Evolutionary conservation across 2,329 filamentous ascomycete genomes (phyloP), one percentile per base, ranked within the genome.

Genomic region (Meredithiella fracta): DNA sequence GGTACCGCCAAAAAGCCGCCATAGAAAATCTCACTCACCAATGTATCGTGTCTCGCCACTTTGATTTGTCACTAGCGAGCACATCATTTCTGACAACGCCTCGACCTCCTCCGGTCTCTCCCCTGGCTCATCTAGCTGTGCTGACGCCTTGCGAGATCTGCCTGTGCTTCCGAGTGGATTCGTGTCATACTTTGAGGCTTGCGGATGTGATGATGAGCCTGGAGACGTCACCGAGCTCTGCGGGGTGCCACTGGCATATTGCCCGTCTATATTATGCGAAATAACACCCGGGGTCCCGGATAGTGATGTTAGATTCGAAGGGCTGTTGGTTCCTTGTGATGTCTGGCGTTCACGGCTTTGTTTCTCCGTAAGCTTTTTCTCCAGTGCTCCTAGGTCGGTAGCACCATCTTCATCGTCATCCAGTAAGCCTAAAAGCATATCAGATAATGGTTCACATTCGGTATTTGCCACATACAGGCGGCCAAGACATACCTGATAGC

Each of bases 31-130:
- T 49, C 40, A 61, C 76, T 54, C 75, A 90, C 88, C 92, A 62
- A 97, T 94, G 66, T 95, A 98, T 68, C 92, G 78, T 6, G 91
- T 96, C 72, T 98, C 92, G 55, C 92, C 92, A 60, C 81, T 85
- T 63, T 91, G 89, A 65, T 95, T 97, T 1, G 91, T 97, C 29
- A 98, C 90, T 31, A 98, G 72, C 2, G 90, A 96, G 68, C 91
- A 97, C 92, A 98, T 97, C 85, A 96, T 92, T 70, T 98, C 92
- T 1, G 91, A 95, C 57, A 98, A 70, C 1, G 82, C 83, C 66
- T 94, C 90, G 1, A 94, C 86, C 63, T 94, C 85, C 61, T 80
- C 51, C 1, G 40, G 77, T 14, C 71, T 72, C 61, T 71, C 73
- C 54, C 73, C 76, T 42, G 53, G 59, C 26, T 57, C 53, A 9